phyloP scores from a whole-genome alignment of 192 early-diverging fungal genomes.

The Gamsiella multidivaricata region DNA sequence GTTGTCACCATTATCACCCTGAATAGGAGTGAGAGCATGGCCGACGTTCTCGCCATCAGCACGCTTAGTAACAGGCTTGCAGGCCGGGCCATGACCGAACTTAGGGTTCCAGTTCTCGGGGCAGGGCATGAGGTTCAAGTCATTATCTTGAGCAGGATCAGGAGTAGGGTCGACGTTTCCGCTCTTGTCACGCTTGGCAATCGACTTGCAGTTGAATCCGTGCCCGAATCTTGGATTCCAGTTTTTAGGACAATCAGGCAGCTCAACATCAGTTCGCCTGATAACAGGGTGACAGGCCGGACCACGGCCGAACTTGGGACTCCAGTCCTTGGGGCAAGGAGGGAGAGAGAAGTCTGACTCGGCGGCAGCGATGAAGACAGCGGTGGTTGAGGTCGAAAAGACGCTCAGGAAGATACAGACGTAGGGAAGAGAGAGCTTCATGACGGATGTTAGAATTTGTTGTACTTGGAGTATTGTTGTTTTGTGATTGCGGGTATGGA shows the following conservation, averaged over 20 bases:
- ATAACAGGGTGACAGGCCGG: neutral
- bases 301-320: neutral
- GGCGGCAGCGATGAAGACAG: neutral
- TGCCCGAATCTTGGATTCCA: too few relatives aligned
- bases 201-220: too few relatives aligned
- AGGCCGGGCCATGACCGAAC: neutral
- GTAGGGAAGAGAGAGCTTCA: neutral
- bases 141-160: too few relatives aligned
- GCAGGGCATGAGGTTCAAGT: neutral
- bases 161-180: too few relatives aligned
- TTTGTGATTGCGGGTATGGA: too few relatives aligned
- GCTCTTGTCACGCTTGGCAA: too few relatives aligned
- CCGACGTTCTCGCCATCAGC: too few relatives aligned
- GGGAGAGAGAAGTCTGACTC: neutral
- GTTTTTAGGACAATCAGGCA: too few relatives aligned
- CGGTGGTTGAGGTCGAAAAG: neutral
- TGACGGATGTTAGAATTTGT: too few relatives aligned
- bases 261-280: neutral
- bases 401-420: neutral
- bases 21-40: too few relatives aligned
- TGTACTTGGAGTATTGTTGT: too few relatives aligned
- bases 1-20: too few relatives aligned
- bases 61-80: neutral
- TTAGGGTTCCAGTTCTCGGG: constrained; percentile 1
- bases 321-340: constrained; percentile 6